Evolutionary conservation across 352 stramenopile species (phyloP), one percentile per base, ranked within the genome.

Genomic region (Phytophthora europaea): DNA sequence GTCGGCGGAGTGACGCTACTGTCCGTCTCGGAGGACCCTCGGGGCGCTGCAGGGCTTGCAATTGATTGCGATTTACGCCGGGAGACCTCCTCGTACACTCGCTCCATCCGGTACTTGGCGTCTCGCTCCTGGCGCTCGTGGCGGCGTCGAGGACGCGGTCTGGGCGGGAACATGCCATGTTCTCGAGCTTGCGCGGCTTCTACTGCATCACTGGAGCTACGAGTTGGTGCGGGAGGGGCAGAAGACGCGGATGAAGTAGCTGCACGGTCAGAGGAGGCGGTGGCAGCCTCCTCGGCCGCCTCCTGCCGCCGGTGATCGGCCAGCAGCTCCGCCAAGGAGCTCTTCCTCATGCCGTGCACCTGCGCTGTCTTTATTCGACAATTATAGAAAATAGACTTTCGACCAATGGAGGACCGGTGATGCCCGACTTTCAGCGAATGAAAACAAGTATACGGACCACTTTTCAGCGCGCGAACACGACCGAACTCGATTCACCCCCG

Each of bases 71-170:
- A 68, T 60, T 80, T 84, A 26, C 79, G 69, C 2, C 79, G 67
- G 26, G 75, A 85, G 0, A 90, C 76, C 48, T 90, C 76, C 20
- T 83, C 60, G 47, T 84, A 90, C 26, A 90, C 82, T 33, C 76
- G 78, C 56, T 87, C 75, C 82, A 90, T 90, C 22, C 82, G 78
- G 52, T 80, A 66, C 54, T 83, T 79, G 10, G 75, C 67, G 50
- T 86, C 73, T 33, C 33, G 70, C 13, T 70, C 58, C n/a, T n/a
- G n/a, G n/a, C n/a, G n/a, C n/a, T n/a, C n/a, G 23, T 72, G 23
- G 8, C 55, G 67, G 13, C 55, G 28, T 48, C 36, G 51, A 67
- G 47, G 31, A 38, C 51, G 55, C 34, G 60, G 52, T 67, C 48
- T 31, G 10, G 65, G 26, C 53, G 66, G 59, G 23, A 65, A 43